Percentiles rank a stretch among this genome's conserved stretches.
These are phyloP conservation scores for Cladophialophora bantiana DNA, from an alignment of 2,329 filamentous ascomycete genomes.

Conservation along the genomic window DNA sequence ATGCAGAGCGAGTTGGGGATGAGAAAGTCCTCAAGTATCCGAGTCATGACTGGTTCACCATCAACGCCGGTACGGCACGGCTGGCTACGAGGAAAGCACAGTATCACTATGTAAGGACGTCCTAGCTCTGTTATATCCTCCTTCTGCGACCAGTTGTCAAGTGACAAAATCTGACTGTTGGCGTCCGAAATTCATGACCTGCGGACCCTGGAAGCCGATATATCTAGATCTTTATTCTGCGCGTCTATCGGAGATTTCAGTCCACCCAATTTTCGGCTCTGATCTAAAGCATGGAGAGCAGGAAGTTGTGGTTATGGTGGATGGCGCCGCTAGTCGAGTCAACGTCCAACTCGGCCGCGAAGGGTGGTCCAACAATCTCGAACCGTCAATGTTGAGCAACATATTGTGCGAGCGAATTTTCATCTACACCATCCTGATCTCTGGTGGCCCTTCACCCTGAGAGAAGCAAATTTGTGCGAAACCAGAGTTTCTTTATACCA, in stretches of 20 bases:
- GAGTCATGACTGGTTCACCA: slow-evolving; percentile 13
- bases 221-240: slow-evolving; percentile 58
- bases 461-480: slow-evolving; percentile 63
- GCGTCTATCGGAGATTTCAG: slow-evolving; percentile 3
- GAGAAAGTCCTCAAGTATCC: slow-evolving; percentile 37
- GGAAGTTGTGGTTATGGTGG: slow-evolving; percentile 3
- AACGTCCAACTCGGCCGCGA: not conserved
- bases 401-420: not conserved
- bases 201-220: slow-evolving; percentile 71
- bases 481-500: slow-evolving; percentile 55
- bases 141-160: not conserved
- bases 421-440: slow-evolving; percentile 53
- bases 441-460: slow-evolving; percentile 67
- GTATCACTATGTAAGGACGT: slow-evolving; percentile 59
- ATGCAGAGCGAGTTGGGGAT: slow-evolving; percentile 54
- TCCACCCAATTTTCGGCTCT: not conserved
- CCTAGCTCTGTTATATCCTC: not conserved
- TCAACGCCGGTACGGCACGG: slow-evolving; percentile 28
- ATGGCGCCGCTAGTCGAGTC: not conserved
- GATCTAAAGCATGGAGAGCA: slow-evolving; percentile 2
- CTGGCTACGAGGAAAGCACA: slow-evolving; percentile 61
- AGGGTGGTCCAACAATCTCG: not conserved
- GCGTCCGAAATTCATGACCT: slow-evolving; percentile 69
- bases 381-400: not conserved
- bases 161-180: slow-evolving; percentile 48